Evolutionary conservation across 495 filamentous ascomycete species (phyloP), one percentile per base, ranked within the genome.

Genomic region (Neurospora hispaniola): DNA sequence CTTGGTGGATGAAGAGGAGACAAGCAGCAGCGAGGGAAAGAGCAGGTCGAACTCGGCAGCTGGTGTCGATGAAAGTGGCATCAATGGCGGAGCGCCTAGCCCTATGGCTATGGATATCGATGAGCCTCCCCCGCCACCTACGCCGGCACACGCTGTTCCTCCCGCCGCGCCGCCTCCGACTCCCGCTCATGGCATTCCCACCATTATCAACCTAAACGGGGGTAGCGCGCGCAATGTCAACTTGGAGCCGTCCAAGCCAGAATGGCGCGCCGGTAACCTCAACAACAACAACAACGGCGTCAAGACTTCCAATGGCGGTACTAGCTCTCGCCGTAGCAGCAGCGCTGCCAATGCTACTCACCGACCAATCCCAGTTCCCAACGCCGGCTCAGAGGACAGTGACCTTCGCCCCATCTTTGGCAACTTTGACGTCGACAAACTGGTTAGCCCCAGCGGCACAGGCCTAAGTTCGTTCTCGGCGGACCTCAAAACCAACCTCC

Each of bases 401-500:
- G 82, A 85, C 42, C 84, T 69, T 16, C 73, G 83, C 5, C 77
- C 86, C n/a, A 86, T 90, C 42, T 85, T 97, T 59, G 82, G 86
- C 1, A 88, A 92, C 39, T 86, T 96, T 7, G 83, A 84, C 11
- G 88, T 90, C 40, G 86, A 90, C 8, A 89, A 88, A 42, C 93
- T 93, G 69, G 20, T 39, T 4, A 81, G 81, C 42, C 81, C 84
- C 18, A 31, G 86, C 14, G 38, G 86, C 14, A 84, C 80, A 35
- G 88, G 89, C 16, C 88, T 95, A 6, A 81, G 84, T 23, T 88
- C 89, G 43, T 85, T 96, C 42, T 66, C 54, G 54, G 84, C 85
- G 27, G 92, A 93, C 74, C 80, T 97, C 43, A 85, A 84, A 35
- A 82, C 86, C 8, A 89, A 84, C 2, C 87, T 97, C 2, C 93